A percentile compares a stretch with the other conserved stretches of the same genome.
Conservation (phyloP, 1,284 basidiomycete genomes). For the Schizopora paradoxa region DNA sequence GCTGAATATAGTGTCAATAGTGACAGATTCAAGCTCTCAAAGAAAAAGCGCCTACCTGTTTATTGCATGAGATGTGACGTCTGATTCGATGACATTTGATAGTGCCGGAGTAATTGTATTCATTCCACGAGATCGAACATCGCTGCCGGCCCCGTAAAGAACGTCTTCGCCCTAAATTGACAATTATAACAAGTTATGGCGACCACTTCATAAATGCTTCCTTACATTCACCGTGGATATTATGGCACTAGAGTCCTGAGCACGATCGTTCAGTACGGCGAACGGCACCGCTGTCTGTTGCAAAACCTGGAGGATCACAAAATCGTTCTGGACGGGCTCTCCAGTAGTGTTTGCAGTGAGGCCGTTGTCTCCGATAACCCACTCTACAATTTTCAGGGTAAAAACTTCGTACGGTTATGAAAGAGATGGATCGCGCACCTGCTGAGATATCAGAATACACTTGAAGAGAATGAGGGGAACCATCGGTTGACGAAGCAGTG, state of each 20-base stretch:
- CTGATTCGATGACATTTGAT: too few species aligned
- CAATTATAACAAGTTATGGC: neutral
- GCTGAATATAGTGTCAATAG: neutral
- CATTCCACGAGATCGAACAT: constrained; percentile 28
- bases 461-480: constrained; percentile 30
- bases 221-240: constrained; percentile 29
- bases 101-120: constrained; percentile 29
- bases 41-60: constrained; percentile 21
- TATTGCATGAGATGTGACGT: constrained; percentile 30
- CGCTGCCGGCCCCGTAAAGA: constrained; percentile 29
- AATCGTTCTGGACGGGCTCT: constrained; percentile 16
- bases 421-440: constrained; percentile 13
- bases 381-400: constrained; percentile 21
- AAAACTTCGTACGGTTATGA: neutral
- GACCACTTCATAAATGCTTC: neutral
- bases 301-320: constrained; percentile 27
- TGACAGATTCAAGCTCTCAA: constrained; percentile 19
- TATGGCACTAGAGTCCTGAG: constrained; percentile 34
- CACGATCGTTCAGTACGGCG: constrained; percentile 28
- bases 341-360: constrained; percentile 29
- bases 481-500: constrained; percentile 32
- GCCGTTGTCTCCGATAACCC: constrained; percentile 30
- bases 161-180: constrained; percentile 27
- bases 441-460: constrained; percentile 34
- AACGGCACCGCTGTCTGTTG: constrained; percentile 23